Evolutionary conservation across 2,329 filamentous ascomycete genomes (phyloP), one percentile per base, ranked within the genome.

Genomic region (Rutstroemia sydowiana): DNA sequence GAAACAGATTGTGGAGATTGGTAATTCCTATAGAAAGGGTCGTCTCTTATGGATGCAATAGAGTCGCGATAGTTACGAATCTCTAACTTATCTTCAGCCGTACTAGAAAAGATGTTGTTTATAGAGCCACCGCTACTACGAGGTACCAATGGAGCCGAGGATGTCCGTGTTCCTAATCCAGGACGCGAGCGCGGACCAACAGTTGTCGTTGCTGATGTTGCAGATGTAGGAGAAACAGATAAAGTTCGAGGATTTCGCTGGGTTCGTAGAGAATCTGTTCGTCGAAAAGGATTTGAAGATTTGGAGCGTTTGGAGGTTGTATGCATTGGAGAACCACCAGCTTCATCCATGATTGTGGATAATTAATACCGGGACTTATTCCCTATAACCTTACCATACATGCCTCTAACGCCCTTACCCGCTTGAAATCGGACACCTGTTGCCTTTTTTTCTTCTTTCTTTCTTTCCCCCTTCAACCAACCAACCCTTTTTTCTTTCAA

Each of bases 1-100:
- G 63, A 66, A 48, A 64, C 61, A 40, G 65, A 63, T 21, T 63
- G 60, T 53, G 67, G 64, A 34, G 66, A 63, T 63, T 73, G 67
- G 57, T 74, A 73, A 57, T 70, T 71, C 59, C 73, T 71, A 66
- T 77, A 76, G 64, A 79, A 78, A 28, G 75, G 75, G 57, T 79
- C 76, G 70, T 80, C 74, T 62, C 76, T 68, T 55, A 79, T 75
- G 54, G 75, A 78, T 46, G 71, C 65, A 57, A 78, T 67, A 16
- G 76, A 81, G 59, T 75, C 73, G 55, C 75, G 71, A 59, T 57
- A 49, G 32, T 48, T 58, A 31, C 67, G 65, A 18, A 16, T n/a
- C 14, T n/a, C 48, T 20, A 52, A 52, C 31, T 59, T 57, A 39
- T 58, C 59, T 20, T 59, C 53, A 21, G 21, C 18, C n/a, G 36